Conservation (phyloP, 495 filamentous ascomycete genomes). For the Amniculicola lignicola region DNA sequence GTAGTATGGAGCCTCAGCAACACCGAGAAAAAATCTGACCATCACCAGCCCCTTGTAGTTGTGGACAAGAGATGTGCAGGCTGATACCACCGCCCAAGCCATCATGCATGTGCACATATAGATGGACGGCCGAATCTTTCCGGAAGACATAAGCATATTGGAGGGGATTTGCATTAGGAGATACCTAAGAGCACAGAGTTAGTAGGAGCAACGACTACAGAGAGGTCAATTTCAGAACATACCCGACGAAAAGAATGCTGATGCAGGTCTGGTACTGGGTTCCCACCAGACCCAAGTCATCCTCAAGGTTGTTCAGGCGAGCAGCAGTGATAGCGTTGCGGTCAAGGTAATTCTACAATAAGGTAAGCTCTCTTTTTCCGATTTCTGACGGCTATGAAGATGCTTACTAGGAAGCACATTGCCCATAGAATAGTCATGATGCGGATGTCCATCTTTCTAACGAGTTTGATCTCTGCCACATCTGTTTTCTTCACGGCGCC, state of each 20-base stretch:
- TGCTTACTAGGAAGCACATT: slow-evolving; percentile 3
- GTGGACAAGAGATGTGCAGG: slow-evolving; percentile 45
- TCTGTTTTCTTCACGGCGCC: slow-evolving; percentile 12
- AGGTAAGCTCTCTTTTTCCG: too few relatives aligned
- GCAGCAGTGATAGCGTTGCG: slow-evolving; percentile 57
- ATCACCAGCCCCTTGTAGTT: slow-evolving; percentile 45
- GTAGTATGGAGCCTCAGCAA: slow-evolving; percentile 53
- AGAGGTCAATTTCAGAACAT: neutral
- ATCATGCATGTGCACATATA: slow-evolving; percentile 46
- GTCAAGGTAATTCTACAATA: slow-evolving; percentile 70
- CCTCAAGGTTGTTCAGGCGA: slow-evolving; percentile 51
- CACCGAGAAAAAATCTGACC: slow-evolving; percentile 43
- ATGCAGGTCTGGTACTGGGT: slow-evolving; percentile 58
- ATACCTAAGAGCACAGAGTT: neutral
- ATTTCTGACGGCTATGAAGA: too few relatives aligned
- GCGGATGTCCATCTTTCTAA: slow-evolving; percentile 7
- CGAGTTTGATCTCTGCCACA: slow-evolving; percentile 10
- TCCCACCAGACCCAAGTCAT: slow-evolving; percentile 47
- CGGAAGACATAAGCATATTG: slow-evolving; percentile 23
- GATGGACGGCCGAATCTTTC: slow-evolving; percentile 5
- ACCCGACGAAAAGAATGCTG: slow-evolving; percentile 37
- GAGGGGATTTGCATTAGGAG: slow-evolving; percentile 20
- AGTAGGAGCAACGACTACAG: neutral
- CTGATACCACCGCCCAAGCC: slow-evolving; percentile 50
- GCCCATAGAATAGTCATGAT: slow-evolving; percentile 9